Evolutionary conservation across 179 eudicot species (phyloP).

Genomic region (Heliamphora pulchella): DNA sequence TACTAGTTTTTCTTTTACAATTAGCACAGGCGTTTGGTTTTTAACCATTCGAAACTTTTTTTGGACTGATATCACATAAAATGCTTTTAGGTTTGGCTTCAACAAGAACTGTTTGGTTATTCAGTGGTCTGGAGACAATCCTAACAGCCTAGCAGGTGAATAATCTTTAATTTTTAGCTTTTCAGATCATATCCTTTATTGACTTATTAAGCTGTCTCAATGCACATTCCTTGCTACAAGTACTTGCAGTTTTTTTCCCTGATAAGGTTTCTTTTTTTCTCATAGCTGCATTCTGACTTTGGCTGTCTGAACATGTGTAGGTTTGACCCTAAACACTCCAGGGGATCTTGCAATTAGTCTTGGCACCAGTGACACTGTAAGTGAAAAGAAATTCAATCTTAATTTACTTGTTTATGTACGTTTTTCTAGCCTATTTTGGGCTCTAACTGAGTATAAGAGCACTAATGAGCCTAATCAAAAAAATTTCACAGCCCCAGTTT

Average conservation of each 20-base stretch:
- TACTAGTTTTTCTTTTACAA: not conserved
- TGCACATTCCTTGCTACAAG: not conserved
- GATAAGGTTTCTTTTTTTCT: not conserved
- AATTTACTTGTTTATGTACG: slow-evolving; percentile 8
- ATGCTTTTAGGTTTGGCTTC: slow-evolving; percentile 55
- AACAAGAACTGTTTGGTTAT: slow-evolving; percentile 67
- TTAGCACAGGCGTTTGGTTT: not conserved
- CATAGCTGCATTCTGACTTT: not conserved
- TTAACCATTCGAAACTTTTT: not conserved
- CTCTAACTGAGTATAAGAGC: not conserved
- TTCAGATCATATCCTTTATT: not conserved
- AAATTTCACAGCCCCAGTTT: not conserved
- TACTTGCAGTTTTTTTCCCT: not conserved
- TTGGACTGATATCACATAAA: slow-evolving; percentile 6
- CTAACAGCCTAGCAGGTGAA: slow-evolving; percentile 86
- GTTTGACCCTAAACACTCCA: slow-evolving; percentile 78
- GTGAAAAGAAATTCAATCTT: slow-evolving; percentile 20
- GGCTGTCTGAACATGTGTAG: slow-evolving; percentile 28
- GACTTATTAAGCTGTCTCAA: not conserved
- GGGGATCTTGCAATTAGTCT: slow-evolving; percentile 97
- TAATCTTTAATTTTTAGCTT: not conserved
- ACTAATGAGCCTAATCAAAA: not conserved
- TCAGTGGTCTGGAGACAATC: slow-evolving; percentile 98
- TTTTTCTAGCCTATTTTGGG: not conserved
- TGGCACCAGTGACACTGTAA: slow-evolving; percentile 97